These are phyloP conservation scores for Scheffersomyces amazonensis DNA, from an alignment of 805 yeast genomes.

Conservation along the genomic window DNA sequence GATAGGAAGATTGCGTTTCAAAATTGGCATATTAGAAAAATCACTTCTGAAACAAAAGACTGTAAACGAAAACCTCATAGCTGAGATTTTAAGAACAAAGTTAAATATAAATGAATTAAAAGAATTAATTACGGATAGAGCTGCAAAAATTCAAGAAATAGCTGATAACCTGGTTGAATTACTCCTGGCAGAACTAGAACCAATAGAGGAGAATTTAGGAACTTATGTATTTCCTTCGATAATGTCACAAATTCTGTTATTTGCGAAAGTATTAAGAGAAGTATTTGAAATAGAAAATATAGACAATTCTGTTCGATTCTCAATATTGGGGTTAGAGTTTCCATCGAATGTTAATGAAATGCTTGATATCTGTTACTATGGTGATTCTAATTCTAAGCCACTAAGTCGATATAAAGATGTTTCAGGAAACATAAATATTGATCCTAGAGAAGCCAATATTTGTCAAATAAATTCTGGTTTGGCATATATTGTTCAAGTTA, in stretches of 20 bases:
- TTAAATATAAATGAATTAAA: constrained; percentile 17
- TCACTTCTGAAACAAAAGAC: constrained; percentile 16
- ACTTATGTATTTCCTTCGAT: constrained; percentile 19
- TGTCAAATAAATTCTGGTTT: constrained; percentile 31
- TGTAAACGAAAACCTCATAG: constrained; percentile 19
- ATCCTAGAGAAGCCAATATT: constrained; percentile 9
- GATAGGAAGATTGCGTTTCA: constrained; percentile 6
- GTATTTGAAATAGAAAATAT: constrained; percentile 25
- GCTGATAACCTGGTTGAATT: constrained; percentile 21
- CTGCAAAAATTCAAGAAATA: constrained; percentile 12
- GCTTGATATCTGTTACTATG: constrained; percentile 26
- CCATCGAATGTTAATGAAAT: constrained; percentile 30
- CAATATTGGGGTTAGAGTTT: constrained; percentile 32
- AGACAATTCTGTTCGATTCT: constrained; percentile 19
- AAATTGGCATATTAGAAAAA: constrained; percentile 10
- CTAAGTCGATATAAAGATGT: neutral
- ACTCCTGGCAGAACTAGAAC: constrained; percentile 22
- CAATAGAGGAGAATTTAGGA: constrained; percentile 21
- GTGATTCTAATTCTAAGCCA: constrained; percentile 3
- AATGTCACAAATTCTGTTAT: constrained; percentile 10
- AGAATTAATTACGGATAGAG: constrained; percentile 5
- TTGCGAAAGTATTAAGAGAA: constrained; percentile 16
- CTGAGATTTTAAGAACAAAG: constrained; percentile 20
- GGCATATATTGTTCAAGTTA: constrained; percentile 24
- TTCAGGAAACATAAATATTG: neutral